Base-by-base conservation (phyloP, 1,284 basidiomycete species). In the Porodaedalea pini region DNA sequence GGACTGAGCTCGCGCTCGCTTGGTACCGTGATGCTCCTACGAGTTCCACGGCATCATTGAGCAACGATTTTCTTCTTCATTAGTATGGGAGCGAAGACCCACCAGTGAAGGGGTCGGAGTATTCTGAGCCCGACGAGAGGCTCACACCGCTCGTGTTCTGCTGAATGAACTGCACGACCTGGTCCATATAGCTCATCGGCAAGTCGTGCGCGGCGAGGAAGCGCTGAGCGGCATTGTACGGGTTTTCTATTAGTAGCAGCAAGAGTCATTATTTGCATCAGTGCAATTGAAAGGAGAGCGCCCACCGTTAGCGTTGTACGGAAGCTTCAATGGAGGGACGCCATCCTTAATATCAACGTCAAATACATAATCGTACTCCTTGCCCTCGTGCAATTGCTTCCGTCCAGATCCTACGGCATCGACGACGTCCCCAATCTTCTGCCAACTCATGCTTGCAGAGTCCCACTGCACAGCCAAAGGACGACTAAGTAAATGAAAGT, bases 321-420 rank as follows among this genome's bases (percentile, higher is more conserved):
- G 95, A 31, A 99, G 80, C 69, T 98, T 98, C 62, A 99, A 78
- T 4, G 94, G 88, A 4, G 96, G 95, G 21, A 84, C 85, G 5
- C 94, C 96, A 63, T 98, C 96, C 62, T 92, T 81, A 27, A 98
- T 89, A 67, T 98, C 96, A 17, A 99, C 95, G 67, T 98, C 95
- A 67, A 99, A 99, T 6, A 99, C 96, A 67, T 98, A 96, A 73
- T 99, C 97, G 68, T 95, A 99, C 73, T 98, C 96, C 69, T 88
- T 88, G 29, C 97, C 97, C 64, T 92, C 73, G 69, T 90, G 89
- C 4, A 96, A 78, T 70, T 96, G 92, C 72, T 93, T 98, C 59
- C 90, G 80, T 6, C 85, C 83, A 45, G 87, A 84, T 7, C 94
- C 92, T 45, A 97, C 90, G 15, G 93, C 93, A 67, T 96, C 96